A percentile compares a stretch with the other conserved stretches of the same genome.
Evolutionary conservation across 2,329 filamentous ascomycete genomes (phyloP).

Genomic region (Akanthomyces dipterigenus): DNA sequence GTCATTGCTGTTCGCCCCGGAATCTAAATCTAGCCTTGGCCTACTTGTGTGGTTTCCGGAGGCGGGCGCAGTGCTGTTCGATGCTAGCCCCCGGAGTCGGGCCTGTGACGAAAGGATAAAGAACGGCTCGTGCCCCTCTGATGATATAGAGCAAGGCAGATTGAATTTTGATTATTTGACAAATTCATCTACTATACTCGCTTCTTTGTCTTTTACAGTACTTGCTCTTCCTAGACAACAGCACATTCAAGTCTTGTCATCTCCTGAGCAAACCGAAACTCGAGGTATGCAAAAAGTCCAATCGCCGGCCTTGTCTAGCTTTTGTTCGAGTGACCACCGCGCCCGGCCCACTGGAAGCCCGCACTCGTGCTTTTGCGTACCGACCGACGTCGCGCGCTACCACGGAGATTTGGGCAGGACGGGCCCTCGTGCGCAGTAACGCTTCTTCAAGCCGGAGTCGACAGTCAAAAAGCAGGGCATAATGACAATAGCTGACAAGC

Average conservation of each 20-base stretch:
- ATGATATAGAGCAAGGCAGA: not conserved
- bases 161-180: too few relatives aligned
- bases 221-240: not conserved
- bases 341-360: constrained; percentile 5
- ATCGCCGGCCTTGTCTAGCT: not conserved
- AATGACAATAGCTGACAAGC: not conserved
- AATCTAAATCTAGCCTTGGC: not conserved
- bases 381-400: not conserved
- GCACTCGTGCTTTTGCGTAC: not conserved
- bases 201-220: too few relatives aligned
- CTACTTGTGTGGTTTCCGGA: not conserved
- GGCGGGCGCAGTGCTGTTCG: not conserved
- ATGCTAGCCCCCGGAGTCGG: not conserved
- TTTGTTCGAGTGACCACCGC: not conserved
- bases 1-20: not conserved
- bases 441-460: not conserved
- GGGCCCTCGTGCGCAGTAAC: not conserved
- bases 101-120: not conserved
- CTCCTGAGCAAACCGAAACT: not conserved
- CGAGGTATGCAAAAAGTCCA: not conserved
- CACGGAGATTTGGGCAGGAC: not conserved
- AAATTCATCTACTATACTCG: too few relatives aligned
- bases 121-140: not conserved
- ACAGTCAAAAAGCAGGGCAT: not conserved
- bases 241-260: not conserved